Percentiles rank a stretch among this genome's conserved stretches.
These are phyloP conservation scores for Pseudozyma sp. DNA, from an alignment of 1,284 basidiomycete genomes.

Conservation along the genomic window DNA sequence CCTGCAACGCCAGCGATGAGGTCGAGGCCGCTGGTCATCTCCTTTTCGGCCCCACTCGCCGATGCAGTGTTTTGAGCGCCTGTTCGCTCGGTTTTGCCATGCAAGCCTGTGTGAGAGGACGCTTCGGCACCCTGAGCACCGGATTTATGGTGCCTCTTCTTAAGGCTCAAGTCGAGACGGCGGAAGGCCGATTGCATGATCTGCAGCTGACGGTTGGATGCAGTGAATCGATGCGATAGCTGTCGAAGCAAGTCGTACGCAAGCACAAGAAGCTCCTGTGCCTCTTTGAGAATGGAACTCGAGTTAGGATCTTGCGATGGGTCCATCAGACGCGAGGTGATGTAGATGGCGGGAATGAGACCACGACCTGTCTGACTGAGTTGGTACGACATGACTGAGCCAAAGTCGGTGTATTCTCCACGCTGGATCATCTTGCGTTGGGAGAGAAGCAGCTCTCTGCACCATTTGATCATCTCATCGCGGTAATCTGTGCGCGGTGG, in stretches of 20 bases:
- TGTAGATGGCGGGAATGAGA: constrained; percentile 51
- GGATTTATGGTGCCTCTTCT: constrained; percentile 31
- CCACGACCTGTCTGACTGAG: constrained; percentile 47
- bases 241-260: constrained; percentile 45
- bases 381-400: constrained; percentile 53
- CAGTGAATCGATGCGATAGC: constrained; percentile 36
- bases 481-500: constrained; percentile 48
- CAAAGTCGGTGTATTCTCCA: constrained; percentile 48
- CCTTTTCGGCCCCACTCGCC: constrained; percentile 16
- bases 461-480: constrained; percentile 54
- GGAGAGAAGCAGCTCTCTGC: constrained; percentile 45
- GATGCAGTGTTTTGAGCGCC: constrained; percentile 8
- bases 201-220: constrained; percentile 48
- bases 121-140: constrained; percentile 3
- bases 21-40: constrained; percentile 45
- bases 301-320: constrained; percentile 39
- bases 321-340: constrained; percentile 47
- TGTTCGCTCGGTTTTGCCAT: constrained; percentile 6
- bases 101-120: constrained; percentile 3
- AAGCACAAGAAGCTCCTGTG: constrained; percentile 49
- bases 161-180: constrained; percentile 45
- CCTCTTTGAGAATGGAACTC: constrained; percentile 35
- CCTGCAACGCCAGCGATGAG: constrained; percentile 48
- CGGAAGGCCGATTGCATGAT: constrained; percentile 50
- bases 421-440: constrained; percentile 54